A percentile compares a stretch with the other conserved stretches of the same genome.
These are phyloP conservation scores for Arthrobotrys musiformis DNA, from an alignment of 2,329 filamentous ascomycete species.

Conservation along the genomic window DNA sequence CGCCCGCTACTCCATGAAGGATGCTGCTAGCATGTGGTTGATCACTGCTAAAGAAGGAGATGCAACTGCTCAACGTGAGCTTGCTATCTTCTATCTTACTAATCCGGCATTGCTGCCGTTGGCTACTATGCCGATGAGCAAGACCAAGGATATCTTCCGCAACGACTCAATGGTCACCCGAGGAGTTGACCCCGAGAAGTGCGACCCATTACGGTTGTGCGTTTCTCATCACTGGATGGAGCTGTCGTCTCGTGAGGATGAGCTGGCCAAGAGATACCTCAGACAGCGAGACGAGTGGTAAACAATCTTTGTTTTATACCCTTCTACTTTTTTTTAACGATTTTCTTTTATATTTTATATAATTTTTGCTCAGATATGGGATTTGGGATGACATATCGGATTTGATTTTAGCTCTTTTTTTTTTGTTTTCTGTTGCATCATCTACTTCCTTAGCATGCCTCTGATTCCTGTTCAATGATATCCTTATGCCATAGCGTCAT, in stretches of 20 bases:
- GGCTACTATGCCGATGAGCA: constrained; percentile 83
- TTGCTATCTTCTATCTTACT: constrained; percentile 91
- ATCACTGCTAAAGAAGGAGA: constrained; percentile 94
- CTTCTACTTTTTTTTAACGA: constrained; percentile 3
- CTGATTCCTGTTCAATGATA: constrained; percentile 36
- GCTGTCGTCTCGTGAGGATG: constrained; percentile 84
- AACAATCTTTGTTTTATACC: constrained; percentile 31
- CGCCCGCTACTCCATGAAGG: constrained; percentile 73
- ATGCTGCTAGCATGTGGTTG: constrained; percentile 88
- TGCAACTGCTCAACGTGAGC: constrained; percentile 86
- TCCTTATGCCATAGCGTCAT: constrained; percentile 54
- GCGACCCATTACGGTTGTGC: constrained; percentile 89
- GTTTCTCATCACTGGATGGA: constrained; percentile 98
- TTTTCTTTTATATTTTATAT: constrained; percentile 28
- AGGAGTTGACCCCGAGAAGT: constrained; percentile 71
- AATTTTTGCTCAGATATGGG: constrained; percentile 3
- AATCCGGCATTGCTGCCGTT: constrained; percentile 85
- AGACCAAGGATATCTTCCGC: constrained; percentile 89
- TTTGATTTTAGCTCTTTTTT: neutral
- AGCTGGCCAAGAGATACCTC: constrained; percentile 83
- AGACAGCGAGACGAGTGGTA: constrained; percentile 75
- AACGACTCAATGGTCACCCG: constrained; percentile 77
- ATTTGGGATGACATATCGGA: constrained; percentile 4
- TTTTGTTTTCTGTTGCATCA: neutral
- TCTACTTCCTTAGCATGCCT: neutral